Base-by-base conservation (phyloP, 2,329 filamentous ascomycete genomes). In the Fusarium kyushuense region DNA sequence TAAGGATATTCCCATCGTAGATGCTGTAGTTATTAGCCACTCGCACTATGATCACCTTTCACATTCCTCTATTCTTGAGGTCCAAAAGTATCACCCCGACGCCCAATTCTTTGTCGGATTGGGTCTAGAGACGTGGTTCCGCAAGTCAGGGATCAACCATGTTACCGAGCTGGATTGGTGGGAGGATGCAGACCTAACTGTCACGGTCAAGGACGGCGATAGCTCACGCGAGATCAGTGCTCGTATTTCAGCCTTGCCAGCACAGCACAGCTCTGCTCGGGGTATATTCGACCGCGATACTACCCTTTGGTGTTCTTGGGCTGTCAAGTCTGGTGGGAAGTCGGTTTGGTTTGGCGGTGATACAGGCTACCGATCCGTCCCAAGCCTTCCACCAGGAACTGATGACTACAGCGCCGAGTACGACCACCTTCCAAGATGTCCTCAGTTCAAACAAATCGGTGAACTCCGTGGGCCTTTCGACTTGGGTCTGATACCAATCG, bases 161-260 rank as follows among this genome's bases (percentile, higher is more conserved):
- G 90, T 95, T 42, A 96, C 93, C 0, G 94, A 97, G 80, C 79
- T 97, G 74, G 95, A 98, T 79, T 97, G 95, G 95, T 97, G 95
- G 95, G 90, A 97, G 71, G 90, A 92, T 67, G 86, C 89, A 8
- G 89, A 95, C 47, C 78, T 97, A n/a, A 88, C 82, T 0, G 79
- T 97, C 27, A 66, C 71, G 33, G 67, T 74, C 21, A 65, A 75
- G 40, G 75, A 79, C 5, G 76, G 74, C 32, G 72, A 69, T n/a
- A 61, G 66, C 11, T 71, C 76, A 21, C 71, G 74, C 13, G 70
- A 75, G 42, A 93, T 97, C 65, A 84, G 82, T 6, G 93, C 92
- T 4, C 87, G 84, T 8, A 86, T 98, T 89, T 7, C 96, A 92
- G 71, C 84, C 97, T 10, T 62, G 17, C 95, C 94, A 0, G 92